phyloP scores from a whole-genome alignment of 2,329 filamentous ascomycete genomes.

The Alternaria dauci region DNA sequence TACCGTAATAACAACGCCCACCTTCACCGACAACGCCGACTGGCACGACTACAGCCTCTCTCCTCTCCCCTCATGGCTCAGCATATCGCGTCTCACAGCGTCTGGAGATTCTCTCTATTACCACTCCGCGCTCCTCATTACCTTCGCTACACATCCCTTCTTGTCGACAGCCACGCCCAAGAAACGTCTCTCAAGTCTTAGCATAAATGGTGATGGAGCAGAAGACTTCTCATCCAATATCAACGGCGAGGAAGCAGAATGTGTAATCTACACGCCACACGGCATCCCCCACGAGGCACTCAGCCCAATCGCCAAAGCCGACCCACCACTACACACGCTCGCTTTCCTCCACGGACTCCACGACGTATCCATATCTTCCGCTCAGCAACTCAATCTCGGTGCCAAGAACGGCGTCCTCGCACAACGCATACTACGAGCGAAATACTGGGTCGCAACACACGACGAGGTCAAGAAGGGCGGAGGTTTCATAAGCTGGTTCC shows the following conservation, averaged over 20 bases:
- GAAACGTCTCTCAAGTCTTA: conserved; percentile 41
- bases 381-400: conserved; percentile 70
- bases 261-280: conserved; percentile 71
- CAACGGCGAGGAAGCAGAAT: conserved; percentile 55
- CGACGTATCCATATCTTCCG: conserved; percentile 62
- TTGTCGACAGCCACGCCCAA: conserved; percentile 36
- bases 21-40: conserved; percentile 54
- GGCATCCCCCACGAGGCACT: conserved; percentile 63
- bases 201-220: conserved; percentile 42
- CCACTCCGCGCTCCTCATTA: conserved; percentile 65
- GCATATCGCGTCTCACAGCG: conserved; percentile 65
- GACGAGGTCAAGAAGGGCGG: conserved; percentile 69
- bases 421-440: conserved; percentile 61
- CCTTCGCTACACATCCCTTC: conserved; percentile 56
- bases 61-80: conserved; percentile 67
- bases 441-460: conserved; percentile 72
- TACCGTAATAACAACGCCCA: conserved; percentile 60
- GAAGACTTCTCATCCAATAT: conserved; percentile 23
- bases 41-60: conserved; percentile 57
- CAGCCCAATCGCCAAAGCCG: conserved; percentile 52
- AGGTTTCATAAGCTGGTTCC: conserved; percentile 63
- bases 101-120: conserved; percentile 65
- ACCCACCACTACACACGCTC: conserved; percentile 61
- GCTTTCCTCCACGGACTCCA: conserved; percentile 71
- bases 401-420: conserved; percentile 68